Evolutionary conservation across 768 basidiomycete species (phyloP).

Genomic region (Lactarius tabidus): DNA sequence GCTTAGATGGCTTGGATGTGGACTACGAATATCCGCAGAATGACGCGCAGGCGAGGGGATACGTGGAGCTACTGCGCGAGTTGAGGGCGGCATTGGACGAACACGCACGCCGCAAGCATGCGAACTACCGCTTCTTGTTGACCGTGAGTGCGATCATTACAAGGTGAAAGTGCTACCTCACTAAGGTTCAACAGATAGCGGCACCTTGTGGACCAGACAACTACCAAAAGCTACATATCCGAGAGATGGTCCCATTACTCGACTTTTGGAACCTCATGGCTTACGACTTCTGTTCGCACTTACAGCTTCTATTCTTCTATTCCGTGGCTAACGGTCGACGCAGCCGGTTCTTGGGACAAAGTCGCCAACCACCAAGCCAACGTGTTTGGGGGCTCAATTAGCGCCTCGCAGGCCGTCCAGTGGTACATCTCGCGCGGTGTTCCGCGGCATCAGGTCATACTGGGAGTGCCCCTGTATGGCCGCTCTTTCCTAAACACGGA

Average conservation of each 20-base stretch:
- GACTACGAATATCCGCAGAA: conserved; percentile 93
- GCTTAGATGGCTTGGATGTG: conserved; percentile 86
- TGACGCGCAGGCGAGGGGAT: conserved; percentile 73
- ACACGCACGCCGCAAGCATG: conserved; percentile 63
- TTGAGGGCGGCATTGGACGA: conserved; percentile 71
- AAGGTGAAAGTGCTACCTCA: conserved; percentile 1
- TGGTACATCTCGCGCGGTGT: conserved; percentile 75
- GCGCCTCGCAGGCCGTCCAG: conserved; percentile 56
- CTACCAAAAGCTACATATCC: conserved; percentile 71
- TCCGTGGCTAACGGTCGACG: conserved; percentile 9
- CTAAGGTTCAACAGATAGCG: conserved; percentile 56
- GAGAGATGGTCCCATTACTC: conserved; percentile 82
- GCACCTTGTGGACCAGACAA: conserved; percentile 90
- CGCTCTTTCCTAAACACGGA: conserved; percentile 82
- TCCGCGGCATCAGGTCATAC: conserved; percentile 69
- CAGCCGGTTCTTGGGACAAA: conserved; percentile 75
- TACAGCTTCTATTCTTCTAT: conserved; percentile 3
- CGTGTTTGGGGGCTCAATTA: conserved; percentile 64
- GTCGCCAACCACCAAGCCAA: conserved; percentile 84
- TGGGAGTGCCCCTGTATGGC: conserved; percentile 93
- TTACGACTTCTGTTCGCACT: conserved; percentile 68
- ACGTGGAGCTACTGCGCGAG: conserved; percentile 75
- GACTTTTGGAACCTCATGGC: conserved; percentile 99
- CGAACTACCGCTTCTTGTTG: conserved; percentile 61
- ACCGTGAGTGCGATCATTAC: conserved; percentile 49